Base-by-base conservation (phyloP, 345 rosid genomes). In the Cochlearia excelsa region DNA sequence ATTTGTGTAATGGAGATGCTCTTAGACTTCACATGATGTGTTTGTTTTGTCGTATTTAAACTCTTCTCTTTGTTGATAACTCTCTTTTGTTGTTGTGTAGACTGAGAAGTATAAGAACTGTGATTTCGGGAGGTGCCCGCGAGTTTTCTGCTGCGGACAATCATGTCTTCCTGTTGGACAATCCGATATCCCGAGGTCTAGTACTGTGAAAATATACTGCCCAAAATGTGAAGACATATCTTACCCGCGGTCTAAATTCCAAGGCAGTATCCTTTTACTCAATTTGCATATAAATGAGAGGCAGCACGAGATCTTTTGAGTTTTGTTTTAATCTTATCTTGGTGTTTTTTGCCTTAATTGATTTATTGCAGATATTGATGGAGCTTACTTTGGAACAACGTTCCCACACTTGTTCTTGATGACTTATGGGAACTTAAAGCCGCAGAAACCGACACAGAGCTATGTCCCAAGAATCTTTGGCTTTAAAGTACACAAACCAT, bases 341-440 rank as follows among this genome's bases (percentile, higher is more conserved):
- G 53, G 69, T 39, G 61, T 71, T 54, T 70, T 30, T 58, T 41
- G 30, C 71, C 62, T 71, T 71, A 54, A 78, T 73, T 63, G 84
- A 78, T 5, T 55, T 46, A 0, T 16, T 58, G 66, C 72, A 93
- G 99, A 92, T 77, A 77, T 86, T 39, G 98, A 92, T 62, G 98
- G 98, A 57, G 95, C 97, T n/a, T 92, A 92, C 79, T 92, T 88
- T 59, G 96, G 96, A 53, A 88, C 98, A 1, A 92, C 98, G 41
- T 88, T 86, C 67, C 95, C 95, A 30, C 95, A 92, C 71, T 80
- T 92, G 66, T 92, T 92, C 75, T 64, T 86, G 73, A 88, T 92
- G 94, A 68, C 97, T 4, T 82, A 86, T 57, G 95, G 91, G 50
- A 85, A 86, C 67, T 63, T 92, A 38, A 88, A 84, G 81, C 98